These are phyloP conservation scores for Novakomyces olei DNA, from an alignment of 805 yeast species.

Conservation along the genomic window DNA sequence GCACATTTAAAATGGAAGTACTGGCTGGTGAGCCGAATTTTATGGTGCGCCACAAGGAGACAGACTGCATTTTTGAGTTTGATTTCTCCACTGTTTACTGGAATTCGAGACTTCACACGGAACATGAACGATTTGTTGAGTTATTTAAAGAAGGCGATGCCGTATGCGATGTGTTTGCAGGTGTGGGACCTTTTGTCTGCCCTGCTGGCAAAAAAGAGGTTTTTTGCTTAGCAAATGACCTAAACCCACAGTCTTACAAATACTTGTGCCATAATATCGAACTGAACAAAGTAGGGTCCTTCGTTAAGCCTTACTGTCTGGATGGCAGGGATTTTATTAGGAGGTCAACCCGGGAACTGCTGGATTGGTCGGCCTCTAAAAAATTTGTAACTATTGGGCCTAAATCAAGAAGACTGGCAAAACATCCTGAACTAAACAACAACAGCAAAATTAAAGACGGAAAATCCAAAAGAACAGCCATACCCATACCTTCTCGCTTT, in stretches of 20 bases:
- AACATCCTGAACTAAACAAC: not conserved
- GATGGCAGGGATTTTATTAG: conserved; percentile 73
- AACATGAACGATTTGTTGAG: conserved; percentile 60
- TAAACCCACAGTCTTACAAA: conserved; percentile 68
- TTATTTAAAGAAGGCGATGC: conserved; percentile 42
- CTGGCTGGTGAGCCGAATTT: conserved; percentile 67
- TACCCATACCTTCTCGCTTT: conserved; percentile 27
- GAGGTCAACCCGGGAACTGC: conserved; percentile 30
- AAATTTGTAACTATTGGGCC: too few relatives aligned
- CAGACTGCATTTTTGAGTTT: conserved; percentile 64
- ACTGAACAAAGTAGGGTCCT: conserved; percentile 34
- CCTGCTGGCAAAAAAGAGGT: conserved; percentile 80
- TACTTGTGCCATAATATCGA: conserved; percentile 43
- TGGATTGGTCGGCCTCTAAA: conserved; percentile 26
- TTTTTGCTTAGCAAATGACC: conserved; percentile 72
- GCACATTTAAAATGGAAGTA: conserved; percentile 86
- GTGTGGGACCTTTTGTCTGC: conserved; percentile 94
- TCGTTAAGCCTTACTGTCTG: conserved; percentile 12
- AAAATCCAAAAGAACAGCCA: conserved; percentile 13
- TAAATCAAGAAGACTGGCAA: not conserved
- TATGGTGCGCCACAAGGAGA: conserved; percentile 50
- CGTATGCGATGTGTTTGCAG: conserved; percentile 91
- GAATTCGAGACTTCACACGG: conserved; percentile 88
- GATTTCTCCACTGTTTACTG: conserved; percentile 90
- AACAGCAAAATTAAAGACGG: conserved; percentile 20